phyloP scores from a whole-genome alignment of 2,329 filamentous ascomycete genomes.

The Sclerotinia spermophila region DNA sequence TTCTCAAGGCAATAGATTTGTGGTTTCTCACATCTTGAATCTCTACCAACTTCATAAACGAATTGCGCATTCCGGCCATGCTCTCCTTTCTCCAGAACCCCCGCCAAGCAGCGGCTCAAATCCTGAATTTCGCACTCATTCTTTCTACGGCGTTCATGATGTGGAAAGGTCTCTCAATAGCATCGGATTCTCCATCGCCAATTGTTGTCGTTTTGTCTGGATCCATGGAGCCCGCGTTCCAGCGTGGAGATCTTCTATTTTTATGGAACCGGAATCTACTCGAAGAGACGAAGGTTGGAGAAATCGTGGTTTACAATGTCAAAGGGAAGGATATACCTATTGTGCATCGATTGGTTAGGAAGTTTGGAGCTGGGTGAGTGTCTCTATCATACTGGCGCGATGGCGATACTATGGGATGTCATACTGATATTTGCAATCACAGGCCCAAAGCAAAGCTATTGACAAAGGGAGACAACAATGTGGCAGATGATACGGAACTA shows the following conservation, averaged over 20 bases:
- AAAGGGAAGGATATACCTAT: conserved; percentile 92
- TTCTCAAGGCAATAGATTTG: background rate
- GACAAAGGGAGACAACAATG: conserved; percentile 97
- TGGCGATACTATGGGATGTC: background rate
- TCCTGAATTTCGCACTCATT: conserved; percentile 70
- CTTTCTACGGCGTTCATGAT: conserved; percentile 72
- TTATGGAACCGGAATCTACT: conserved; percentile 54
- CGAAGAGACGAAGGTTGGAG: conserved; percentile 62
- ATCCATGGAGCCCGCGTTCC: conserved; percentile 60
- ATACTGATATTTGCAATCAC: background rate
- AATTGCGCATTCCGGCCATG: conserved; percentile 40
- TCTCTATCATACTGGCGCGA: background rate
- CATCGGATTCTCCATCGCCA: conserved; percentile 56
- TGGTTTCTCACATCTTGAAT: background rate
- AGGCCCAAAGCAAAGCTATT: conserved; percentile 67
- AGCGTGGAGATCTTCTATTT: conserved; percentile 56
- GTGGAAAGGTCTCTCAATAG: conserved; percentile 66
- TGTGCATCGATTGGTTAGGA: conserved; percentile 85
- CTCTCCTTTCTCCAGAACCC: conserved; percentile 56
- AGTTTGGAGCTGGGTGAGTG: conserved; percentile 57
- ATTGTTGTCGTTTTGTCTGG: conserved; percentile 60
- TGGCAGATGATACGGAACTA: conserved; percentile 85
- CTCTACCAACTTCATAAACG: background rate
- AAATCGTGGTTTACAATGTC: conserved; percentile 74
- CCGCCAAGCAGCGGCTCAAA: conserved; percentile 62